These are phyloP conservation scores for Plasmodium falciparum DNA, from an alignment of 169 alveolate species.

Conservation along the genomic window DNA sequence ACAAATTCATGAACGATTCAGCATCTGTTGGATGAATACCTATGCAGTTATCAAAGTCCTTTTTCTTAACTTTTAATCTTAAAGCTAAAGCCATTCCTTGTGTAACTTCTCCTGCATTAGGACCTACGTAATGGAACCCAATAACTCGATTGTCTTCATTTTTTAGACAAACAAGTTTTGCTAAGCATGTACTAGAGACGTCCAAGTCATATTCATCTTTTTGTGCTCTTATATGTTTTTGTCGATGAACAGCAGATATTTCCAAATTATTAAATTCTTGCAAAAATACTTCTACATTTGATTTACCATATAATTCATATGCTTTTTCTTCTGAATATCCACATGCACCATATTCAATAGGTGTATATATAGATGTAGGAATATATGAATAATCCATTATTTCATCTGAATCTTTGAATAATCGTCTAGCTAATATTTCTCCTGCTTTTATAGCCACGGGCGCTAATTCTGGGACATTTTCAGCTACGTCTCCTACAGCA, in stretches of 20 bases:
- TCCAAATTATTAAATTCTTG: constrained; percentile 93
- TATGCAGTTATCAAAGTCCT: constrained; percentile 91
- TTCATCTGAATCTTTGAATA: constrained; percentile 89
- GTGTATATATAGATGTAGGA: constrained; percentile 99
- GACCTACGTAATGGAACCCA: constrained; percentile 98
- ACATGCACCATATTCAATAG: constrained; percentile 96
- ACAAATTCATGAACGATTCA: constrained; percentile 91
- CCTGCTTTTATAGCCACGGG: constrained; percentile 99
- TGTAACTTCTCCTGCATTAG: constrained; percentile 98
- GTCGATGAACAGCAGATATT: constrained; percentile 88
- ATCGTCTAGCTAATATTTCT: constrained; percentile 94
- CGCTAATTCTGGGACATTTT: constrained; percentile 95
- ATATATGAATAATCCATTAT: constrained; percentile 80
- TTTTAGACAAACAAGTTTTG: constrained; percentile 93
- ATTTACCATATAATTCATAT: constrained; percentile 83
- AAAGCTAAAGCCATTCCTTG: constrained; percentile 97
- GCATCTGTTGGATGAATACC: constrained; percentile 99
- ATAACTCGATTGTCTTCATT: constrained; percentile 92
- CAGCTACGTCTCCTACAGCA: constrained; percentile 97
- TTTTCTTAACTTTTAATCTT: constrained; percentile 94
- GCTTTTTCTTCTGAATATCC: constrained; percentile 96
- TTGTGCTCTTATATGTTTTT: constrained; percentile 77
- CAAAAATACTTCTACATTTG: constrained; percentile 90
- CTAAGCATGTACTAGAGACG: constrained; percentile 89
- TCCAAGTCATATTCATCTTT: constrained; percentile 86